These are phyloP conservation scores for Nakazawaea peltata DNA, from an alignment of 805 yeast species.

Conservation along the genomic window DNA sequence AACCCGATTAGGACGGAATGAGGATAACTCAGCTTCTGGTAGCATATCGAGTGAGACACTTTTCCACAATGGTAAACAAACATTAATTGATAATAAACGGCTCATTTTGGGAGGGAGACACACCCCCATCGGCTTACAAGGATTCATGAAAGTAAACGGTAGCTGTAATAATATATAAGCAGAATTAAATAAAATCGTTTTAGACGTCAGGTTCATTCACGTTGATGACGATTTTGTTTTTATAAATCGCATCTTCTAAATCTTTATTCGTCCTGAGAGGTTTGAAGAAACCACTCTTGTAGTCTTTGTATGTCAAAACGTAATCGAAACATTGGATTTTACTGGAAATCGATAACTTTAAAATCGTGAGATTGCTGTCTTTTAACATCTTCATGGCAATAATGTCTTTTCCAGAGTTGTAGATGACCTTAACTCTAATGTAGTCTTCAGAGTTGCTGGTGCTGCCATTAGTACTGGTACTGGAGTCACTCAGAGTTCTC, in stretches of 20 bases:
- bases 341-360: slow-evolving; percentile 10
- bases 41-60: no score
- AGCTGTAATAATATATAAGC: neutral
- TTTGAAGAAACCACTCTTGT: slow-evolving; percentile 12
- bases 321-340: slow-evolving; percentile 9
- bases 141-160: no score
- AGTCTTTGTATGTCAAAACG: slow-evolving; percentile 13
- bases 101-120: no score
- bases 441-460: slow-evolving; percentile 7
- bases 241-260: slow-evolving; percentile 11
- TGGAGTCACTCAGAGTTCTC: slow-evolving; percentile 3
- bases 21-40: no score
- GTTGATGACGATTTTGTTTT: slow-evolving; percentile 12
- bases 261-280: slow-evolving; percentile 14
- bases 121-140: no score
- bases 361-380: slow-evolving; percentile 11
- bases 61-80: no score
- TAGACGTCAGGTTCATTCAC: slow-evolving; percentile 8
- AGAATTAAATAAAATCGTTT: no score
- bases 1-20: no score
- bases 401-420: slow-evolving; percentile 13
- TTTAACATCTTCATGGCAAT: slow-evolving; percentile 11
- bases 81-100: no score
- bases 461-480: neutral
- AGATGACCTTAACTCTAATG: slow-evolving; percentile 12